Evolutionary conservation across 176 grass and related monocot genomes (phyloP).

Genomic region (Alopecurus myosuroides): DNA sequence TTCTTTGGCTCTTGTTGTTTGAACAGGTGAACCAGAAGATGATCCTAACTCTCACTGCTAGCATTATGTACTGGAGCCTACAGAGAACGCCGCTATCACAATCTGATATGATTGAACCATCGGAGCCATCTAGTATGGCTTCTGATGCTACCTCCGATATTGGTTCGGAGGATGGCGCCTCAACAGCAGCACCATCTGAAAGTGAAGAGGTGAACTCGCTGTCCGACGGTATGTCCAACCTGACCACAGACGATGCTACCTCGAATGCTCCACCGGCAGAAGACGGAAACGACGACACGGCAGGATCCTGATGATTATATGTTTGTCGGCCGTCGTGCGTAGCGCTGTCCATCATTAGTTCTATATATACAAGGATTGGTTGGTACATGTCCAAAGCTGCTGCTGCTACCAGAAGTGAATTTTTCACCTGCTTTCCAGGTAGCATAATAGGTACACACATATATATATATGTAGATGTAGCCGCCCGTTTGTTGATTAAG

Average conservation of each 20-base stretch:
- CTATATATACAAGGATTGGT: slow-evolving; percentile 23
- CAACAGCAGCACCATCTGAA: slow-evolving; percentile 64
- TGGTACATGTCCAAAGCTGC: slow-evolving; percentile 11
- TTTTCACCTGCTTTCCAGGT: slow-evolving; percentile 30
- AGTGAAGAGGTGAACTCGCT: slow-evolving; percentile 56
- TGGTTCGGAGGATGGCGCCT: slow-evolving; percentile 65
- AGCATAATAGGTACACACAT: slow-evolving; percentile 41
- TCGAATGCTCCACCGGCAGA: slow-evolving; percentile 39
- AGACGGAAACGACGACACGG: slow-evolving; percentile 37
- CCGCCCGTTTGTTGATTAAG: slow-evolving; percentile 17
- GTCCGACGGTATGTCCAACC: slow-evolving; percentile 44
- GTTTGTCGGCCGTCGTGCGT: neutral
- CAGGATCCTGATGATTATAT: slow-evolving; percentile 27
- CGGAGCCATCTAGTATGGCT: slow-evolving; percentile 56
- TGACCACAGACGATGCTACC: slow-evolving; percentile 52
- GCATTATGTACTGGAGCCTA: slow-evolving; percentile 95
- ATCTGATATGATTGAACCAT: slow-evolving; percentile 41
- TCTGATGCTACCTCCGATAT: slow-evolving; percentile 61
- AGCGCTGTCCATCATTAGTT: slow-evolving; percentile 13
- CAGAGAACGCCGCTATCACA: slow-evolving; percentile 53
- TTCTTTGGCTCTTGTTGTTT: slow-evolving; percentile 14
- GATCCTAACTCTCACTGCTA: slow-evolving; percentile 90
- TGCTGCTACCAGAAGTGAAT: slow-evolving; percentile 24
- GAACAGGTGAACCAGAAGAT: slow-evolving; percentile 98
- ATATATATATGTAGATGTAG: slow-evolving; percentile 37